phyloP scores from a whole-genome alignment of 2,329 filamentous ascomycete genomes.

The Botrytis sinoallii region DNA sequence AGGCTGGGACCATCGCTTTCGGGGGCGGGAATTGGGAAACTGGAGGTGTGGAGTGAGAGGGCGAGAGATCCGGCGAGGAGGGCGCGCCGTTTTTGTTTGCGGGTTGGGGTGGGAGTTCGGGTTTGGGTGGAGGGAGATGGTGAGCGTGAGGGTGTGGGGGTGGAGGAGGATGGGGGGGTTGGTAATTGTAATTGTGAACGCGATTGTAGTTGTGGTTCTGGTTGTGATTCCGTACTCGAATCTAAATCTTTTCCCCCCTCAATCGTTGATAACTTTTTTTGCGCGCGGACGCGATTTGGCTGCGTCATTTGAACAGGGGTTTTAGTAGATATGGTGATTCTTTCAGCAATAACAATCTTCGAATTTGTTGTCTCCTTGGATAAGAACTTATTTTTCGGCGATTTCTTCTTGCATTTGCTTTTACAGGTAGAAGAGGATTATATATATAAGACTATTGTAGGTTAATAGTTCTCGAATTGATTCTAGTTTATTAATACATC shows the following conservation, averaged over 20 bases:
- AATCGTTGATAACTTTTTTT: not conserved
- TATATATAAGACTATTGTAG: not conserved
- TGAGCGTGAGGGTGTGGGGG: not conserved
- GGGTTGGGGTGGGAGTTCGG: not conserved
- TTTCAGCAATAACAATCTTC: not conserved
- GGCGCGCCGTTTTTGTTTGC: not conserved
- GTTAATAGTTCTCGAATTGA: not conserved
- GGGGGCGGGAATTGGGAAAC: not conserved
- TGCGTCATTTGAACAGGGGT: constrained; percentile 12
- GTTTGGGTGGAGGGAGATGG: not conserved
- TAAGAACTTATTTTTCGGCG: not conserved
- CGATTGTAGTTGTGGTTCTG: not conserved
- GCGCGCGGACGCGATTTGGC: constrained; percentile 1
- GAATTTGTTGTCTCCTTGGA: not conserved
- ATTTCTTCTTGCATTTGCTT: too few relatives aligned
- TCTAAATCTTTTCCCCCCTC: not conserved
- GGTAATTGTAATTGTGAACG: not conserved
- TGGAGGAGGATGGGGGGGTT: not conserved
- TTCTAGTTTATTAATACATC: not conserved
- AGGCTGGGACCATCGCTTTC: not conserved
- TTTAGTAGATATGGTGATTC: not conserved
- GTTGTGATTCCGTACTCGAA: not conserved
- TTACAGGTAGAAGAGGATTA: too few relatives aligned
- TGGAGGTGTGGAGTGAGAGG: not conserved
- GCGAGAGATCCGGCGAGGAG: not conserved